Evolutionary conservation across 176 grass and related monocot species (phyloP).

Genomic region (Tillandsia fasciculata): DNA sequence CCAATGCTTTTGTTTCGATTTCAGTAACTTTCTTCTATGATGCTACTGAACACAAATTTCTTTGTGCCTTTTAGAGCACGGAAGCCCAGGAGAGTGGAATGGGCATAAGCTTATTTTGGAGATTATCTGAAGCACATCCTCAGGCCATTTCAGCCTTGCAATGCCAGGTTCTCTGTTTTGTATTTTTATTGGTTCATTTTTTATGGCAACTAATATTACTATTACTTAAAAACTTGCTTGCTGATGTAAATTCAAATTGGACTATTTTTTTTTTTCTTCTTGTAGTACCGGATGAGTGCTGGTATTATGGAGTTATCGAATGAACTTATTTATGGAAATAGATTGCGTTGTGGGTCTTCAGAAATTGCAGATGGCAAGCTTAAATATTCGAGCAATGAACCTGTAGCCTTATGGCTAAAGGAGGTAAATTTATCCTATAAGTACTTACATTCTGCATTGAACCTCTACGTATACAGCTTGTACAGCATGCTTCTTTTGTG

Average conservation of each 20-base stretch:
- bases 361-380: slow-evolving; percentile 75
- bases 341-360: slow-evolving; percentile 72
- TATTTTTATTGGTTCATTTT: not conserved
- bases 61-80: slow-evolving; percentile 42
- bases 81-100: slow-evolving; percentile 91
- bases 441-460: not conserved
- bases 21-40: slow-evolving; percentile 8
- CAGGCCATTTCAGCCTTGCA: slow-evolving; percentile 88
- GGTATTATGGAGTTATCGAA: slow-evolving; percentile 97
- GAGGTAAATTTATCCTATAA: slow-evolving; percentile 38
- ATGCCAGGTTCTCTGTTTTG: slow-evolving; percentile 51
- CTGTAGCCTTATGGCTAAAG: slow-evolving; percentile 46
- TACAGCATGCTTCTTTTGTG: no score
- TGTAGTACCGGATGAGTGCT: slow-evolving; percentile 93
- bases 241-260: slow-evolving; percentile 1
- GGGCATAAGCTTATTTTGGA: slow-evolving; percentile 93
- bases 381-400: slow-evolving; percentile 45
- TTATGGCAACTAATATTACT: not conserved
- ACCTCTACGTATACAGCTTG: no score
- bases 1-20: not conserved
- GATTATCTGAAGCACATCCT: slow-evolving; percentile 89
- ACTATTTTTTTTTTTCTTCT: not conserved
- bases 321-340: slow-evolving; percentile 74
- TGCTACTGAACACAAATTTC: slow-evolving; percentile 3
- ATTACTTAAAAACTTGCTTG: no score